A percentile compares a stretch with the other conserved stretches of the same genome.
phyloP scores from a whole-genome alignment of 805 yeast species.

The Hanseniaspora mollemarum region DNA sequence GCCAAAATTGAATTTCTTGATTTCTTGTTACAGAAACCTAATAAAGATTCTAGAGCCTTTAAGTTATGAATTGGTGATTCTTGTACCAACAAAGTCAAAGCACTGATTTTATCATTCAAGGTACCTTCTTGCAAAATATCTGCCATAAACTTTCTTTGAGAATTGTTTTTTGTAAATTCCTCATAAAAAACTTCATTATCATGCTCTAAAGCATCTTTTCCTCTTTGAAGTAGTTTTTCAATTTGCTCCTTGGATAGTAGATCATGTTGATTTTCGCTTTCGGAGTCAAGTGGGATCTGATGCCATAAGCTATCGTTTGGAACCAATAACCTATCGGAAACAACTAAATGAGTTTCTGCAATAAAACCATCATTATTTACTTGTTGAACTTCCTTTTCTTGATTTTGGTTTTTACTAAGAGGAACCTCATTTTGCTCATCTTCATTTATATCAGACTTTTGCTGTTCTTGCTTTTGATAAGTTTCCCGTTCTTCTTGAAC shows the following conservation, averaged over 20 bases:
- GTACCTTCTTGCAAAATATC: slow-evolving; percentile 90
- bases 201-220: slow-evolving; percentile 48
- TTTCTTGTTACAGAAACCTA: slow-evolving; percentile 76
- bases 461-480: slow-evolving; percentile 21
- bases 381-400: slow-evolving; percentile 21
- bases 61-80: slow-evolving; percentile 88
- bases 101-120: slow-evolving; percentile 85
- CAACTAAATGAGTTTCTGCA: slow-evolving; percentile 34
- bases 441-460: slow-evolving; percentile 22
- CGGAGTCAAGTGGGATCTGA: slow-evolving; percentile 38
- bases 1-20: slow-evolving; percentile 87
- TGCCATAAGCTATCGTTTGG: slow-evolving; percentile 70
- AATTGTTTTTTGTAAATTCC: slow-evolving; percentile 61
- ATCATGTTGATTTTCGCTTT: slow-evolving; percentile 20
- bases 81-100: slow-evolving; percentile 81
- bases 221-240: slow-evolving; percentile 52
- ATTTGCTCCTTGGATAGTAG: slow-evolving; percentile 40
- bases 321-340: slow-evolving; percentile 44
- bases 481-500: slow-evolving; percentile 21
- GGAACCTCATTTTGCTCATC: slow-evolving; percentile 16
- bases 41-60: slow-evolving; percentile 68
- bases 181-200: slow-evolving; percentile 64
- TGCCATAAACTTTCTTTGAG: slow-evolving; percentile 77
- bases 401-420: slow-evolving; percentile 19
- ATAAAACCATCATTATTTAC: slow-evolving; percentile 28